Base-by-base conservation (phyloP, 2,329 filamentous ascomycete genomes). In the Magnaporthiopsis rhizophila region DNA sequence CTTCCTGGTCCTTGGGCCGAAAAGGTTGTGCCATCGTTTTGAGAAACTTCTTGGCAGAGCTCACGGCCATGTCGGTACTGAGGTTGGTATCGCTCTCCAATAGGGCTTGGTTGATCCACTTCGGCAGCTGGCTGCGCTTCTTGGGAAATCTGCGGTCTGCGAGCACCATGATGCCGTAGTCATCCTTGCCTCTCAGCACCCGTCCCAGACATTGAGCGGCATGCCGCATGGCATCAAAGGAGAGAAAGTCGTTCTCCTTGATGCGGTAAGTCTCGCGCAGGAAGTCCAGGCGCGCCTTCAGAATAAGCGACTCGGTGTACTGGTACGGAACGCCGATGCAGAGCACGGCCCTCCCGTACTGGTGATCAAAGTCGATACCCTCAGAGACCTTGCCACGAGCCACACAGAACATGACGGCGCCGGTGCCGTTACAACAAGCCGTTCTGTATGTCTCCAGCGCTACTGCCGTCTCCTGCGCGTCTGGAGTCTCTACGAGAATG, bases 91-190 rank as follows among this genome's bases (percentile, higher is more conserved):
- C 92, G 28, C 89, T 88, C 62, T 97, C 92, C 38, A 90, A 81
- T 66, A 99, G 83, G 3, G 90, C 92, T 73, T 96, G 90, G 67
- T 89, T 90, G 72, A 99, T 99, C 95, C 95, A 99, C 74, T 97
- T 97, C 13, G 95, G 95, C 34, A 99, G 81, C 77, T 99, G 96
- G 3, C 77, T 82, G 53, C 92, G 84, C 78, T 98, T 98, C 79
- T 95, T 96, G 74, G 92, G 89, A 76, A 97, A 99, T 24, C 95
- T 87, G 58, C 91, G 88, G 75, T 99, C 95, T 2, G 96, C 95
- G 34, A 99, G 82, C 5, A 99, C 94, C 95, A 99, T 99, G 80
- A 99, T 91, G n/a, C 95, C 95, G 75, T 99, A 99, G 76, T 99
- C 95, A 73, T 99, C 96, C 75, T 99, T 99, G 30, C 95, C 95